These are phyloP conservation scores for maize (Zea mays) DNA, from an alignment of 176 grass and related monocot genomes.

Conservation along the genomic window DNA sequence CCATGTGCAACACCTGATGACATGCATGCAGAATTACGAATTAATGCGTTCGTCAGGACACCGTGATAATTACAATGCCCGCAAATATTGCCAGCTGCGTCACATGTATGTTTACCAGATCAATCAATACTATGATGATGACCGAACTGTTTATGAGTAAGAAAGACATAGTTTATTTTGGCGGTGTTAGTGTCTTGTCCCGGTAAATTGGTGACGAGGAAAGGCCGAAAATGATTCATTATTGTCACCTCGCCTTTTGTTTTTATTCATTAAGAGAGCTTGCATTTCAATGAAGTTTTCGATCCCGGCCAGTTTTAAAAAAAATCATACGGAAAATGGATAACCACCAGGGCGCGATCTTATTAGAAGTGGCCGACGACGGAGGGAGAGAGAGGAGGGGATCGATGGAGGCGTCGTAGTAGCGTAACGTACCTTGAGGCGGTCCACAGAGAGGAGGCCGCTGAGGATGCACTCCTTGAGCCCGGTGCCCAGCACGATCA, in stretches of 20 bases:
- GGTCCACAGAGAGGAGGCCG: constrained; percentile 81
- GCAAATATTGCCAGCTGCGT: background rate
- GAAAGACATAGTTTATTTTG: background rate
- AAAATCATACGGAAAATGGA: background rate
- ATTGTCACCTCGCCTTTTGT: background rate
- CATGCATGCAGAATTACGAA: background rate
- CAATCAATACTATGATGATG: background rate
- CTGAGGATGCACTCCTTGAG: constrained; percentile 95
- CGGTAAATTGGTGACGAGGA: background rate
- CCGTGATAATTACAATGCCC: background rate
- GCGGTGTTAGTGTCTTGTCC: background rate
- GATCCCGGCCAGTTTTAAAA: background rate
- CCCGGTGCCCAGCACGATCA: constrained; percentile 80
- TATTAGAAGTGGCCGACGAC: background rate
- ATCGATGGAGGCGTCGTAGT: background rate
- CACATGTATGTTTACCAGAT: background rate
- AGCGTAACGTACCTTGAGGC: constrained; percentile 65
- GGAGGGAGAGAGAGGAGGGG: background rate
- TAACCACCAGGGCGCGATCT: background rate
- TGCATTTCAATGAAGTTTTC: background rate
- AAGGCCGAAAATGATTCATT: background rate
- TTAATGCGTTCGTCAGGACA: background rate
- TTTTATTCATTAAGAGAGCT: background rate
- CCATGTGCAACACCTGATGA: constrained; percentile 85
- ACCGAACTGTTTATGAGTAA: background rate